Evolutionary conservation across 2,329 filamentous ascomycete species (phyloP).

Genomic region (Claviceps sp.): DNA sequence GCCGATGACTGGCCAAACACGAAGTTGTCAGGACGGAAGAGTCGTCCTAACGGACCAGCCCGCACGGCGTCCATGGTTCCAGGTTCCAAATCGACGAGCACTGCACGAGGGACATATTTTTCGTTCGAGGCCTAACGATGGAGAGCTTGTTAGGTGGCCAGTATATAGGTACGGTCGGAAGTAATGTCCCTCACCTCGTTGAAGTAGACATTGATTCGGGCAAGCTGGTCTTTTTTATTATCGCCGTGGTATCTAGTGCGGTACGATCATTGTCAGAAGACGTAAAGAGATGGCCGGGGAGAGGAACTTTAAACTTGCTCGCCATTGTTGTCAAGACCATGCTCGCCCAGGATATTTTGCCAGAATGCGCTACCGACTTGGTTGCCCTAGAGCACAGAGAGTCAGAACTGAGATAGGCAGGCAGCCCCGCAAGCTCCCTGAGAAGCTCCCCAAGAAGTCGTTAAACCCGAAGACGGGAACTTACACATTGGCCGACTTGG

Average conservation of each 20-base stretch:
- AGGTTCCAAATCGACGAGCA: conserved; percentile 97
- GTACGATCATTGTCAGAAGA: not conserved
- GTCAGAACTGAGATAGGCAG: not conserved
- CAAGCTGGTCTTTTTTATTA: conserved; percentile 95
- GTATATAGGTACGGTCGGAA: not conserved
- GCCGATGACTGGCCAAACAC: conserved; percentile 98
- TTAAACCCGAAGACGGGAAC: conserved; percentile 15
- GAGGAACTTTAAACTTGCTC: conserved; percentile 26
- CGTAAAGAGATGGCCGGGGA: not conserved
- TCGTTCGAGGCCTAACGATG: conserved; percentile 66
- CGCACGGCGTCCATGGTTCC: conserved; percentile 99
- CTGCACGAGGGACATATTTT: conserved; percentile 98
- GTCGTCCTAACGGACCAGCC: conserved; percentile 91
- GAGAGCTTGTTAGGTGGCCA: not conserved
- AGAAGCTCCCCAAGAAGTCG: not conserved
- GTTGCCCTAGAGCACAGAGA: conserved; percentile 62
- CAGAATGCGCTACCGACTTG: conserved; percentile 99
- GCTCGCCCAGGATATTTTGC: conserved; percentile 78
- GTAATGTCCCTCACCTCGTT: conserved; percentile 41
- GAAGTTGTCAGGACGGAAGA: conserved; percentile 99
- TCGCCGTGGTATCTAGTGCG: conserved; percentile 68
- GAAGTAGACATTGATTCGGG: conserved; percentile 99
- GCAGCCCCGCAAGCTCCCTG: too few species aligned
- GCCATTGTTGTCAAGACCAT: conserved; percentile 92
- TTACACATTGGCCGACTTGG: conserved; percentile 97